Evolutionary conservation across 202 grass and related monocot species (phyloP).

Genomic region (Tripidium arundinaceum): DNA sequence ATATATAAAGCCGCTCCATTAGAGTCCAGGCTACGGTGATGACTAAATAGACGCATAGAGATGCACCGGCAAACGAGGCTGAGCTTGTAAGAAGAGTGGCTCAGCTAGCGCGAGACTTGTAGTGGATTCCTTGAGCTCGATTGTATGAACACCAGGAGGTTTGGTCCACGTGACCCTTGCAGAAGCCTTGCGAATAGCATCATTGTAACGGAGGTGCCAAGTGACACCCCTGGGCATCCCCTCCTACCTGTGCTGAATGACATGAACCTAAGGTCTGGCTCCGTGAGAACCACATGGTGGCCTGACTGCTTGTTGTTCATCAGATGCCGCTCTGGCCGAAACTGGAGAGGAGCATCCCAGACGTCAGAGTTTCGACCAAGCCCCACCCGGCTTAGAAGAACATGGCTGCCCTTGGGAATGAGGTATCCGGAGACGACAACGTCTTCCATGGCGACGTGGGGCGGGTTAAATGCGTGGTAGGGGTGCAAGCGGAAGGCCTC

Average conservation of each 20-base stretch:
- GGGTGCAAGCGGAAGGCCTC: constrained; percentile 54
- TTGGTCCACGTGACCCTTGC: constrained; percentile 46
- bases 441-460: constrained; percentile 40
- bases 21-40: no score
- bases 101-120: not conserved
- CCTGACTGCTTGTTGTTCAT: no score
- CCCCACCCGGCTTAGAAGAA: constrained; percentile 32
- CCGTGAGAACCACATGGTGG: constrained; percentile 5
- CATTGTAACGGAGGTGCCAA: constrained; percentile 24
- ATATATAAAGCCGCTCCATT: no score
- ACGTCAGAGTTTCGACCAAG: constrained; percentile 36
- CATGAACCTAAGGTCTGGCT: constrained; percentile 41
- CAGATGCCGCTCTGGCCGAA: constrained; percentile 38
- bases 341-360: constrained; percentile 38
- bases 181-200: constrained; percentile 48
- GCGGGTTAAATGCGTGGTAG: constrained; percentile 33
- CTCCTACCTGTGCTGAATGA: constrained; percentile 38
- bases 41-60: not conserved
- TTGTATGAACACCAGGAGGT: not conserved
- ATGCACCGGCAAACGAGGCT: not conserved
- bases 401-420: constrained; percentile 39
- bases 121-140: constrained; percentile 13
- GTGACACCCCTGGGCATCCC: constrained; percentile 26
- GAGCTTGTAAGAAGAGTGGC: constrained; percentile 1
- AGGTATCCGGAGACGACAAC: constrained; percentile 16